Conservation (phyloP, 768 basidiomycete species). For the Cystofilobasidium capitatum region DNA sequence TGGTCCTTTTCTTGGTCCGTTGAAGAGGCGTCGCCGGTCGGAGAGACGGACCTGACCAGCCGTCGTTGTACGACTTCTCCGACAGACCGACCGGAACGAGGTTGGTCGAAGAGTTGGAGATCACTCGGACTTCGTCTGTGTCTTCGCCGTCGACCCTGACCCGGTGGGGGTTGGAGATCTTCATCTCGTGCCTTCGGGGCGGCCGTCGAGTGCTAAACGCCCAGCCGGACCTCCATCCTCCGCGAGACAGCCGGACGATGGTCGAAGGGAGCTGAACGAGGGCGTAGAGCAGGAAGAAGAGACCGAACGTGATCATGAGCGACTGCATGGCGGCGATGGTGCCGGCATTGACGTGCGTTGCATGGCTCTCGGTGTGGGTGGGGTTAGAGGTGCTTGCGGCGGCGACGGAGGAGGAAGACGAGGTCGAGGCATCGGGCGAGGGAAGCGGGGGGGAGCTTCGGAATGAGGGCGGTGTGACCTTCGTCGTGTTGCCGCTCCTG, state of each 20-base stretch:
- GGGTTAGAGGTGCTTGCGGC: no score
- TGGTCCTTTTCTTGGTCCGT: not conserved
- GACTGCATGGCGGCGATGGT: slow-evolving; percentile 7
- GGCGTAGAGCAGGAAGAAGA: slow-evolving; percentile 2
- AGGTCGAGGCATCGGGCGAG: no score
- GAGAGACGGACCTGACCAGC: not conserved
- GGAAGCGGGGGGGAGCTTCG: no score
- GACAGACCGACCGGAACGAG: not conserved
- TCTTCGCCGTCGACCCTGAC: not conserved
- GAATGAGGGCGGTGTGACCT: no score
- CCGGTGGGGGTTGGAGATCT: not conserved
- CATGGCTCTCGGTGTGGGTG: not conserved
- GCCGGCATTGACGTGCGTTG: slow-evolving; percentile 3
- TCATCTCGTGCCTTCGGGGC: not conserved
- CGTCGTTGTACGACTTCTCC: not conserved
- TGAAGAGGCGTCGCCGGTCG: not conserved
- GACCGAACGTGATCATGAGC: slow-evolving; percentile 2
- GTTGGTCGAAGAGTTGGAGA: not conserved
- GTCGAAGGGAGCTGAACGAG: slow-evolving; percentile 5
- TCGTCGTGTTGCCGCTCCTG: no score
- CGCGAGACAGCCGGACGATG: not conserved
- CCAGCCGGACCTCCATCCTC: not conserved
- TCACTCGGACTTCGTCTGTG: no score
- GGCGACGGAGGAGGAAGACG: no score
- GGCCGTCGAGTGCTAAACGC: not conserved